These are phyloP conservation scores for Vaccinium darrowii DNA, from an alignment of 148 eudicot genomes.

Conservation along the genomic window DNA sequence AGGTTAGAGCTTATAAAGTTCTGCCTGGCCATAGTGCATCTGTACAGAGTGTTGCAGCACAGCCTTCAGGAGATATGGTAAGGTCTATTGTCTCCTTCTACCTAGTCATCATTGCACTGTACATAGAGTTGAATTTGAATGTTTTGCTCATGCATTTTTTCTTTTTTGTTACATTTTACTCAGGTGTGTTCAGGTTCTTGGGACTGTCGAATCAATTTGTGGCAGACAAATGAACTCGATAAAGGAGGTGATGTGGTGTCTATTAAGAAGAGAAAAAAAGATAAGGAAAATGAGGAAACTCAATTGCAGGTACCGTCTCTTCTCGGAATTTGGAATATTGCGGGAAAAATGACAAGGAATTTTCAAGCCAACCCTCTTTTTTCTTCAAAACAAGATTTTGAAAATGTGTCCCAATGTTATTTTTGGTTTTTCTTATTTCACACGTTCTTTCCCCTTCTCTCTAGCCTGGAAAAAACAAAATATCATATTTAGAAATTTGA, in stretches of 20 bases:
- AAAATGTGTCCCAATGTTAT: neutral
- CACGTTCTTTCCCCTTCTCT: neutral
- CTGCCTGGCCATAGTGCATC: conserved; percentile 78
- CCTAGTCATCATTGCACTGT: neutral
- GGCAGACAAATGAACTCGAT: conserved; percentile 62
- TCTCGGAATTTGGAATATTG: neutral
- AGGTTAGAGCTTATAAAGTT: conserved; percentile 59
- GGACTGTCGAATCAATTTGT: conserved; percentile 83
- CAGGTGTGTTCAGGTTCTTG: conserved; percentile 96
- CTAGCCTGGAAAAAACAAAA: neutral
- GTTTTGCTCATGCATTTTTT: neutral
- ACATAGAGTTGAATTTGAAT: neutral
- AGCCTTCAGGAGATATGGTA: conserved; percentile 83
- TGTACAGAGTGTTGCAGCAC: conserved; percentile 72
- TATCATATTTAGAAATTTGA: neutral
- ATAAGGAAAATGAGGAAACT: conserved; percentile 42
- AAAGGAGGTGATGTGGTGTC: conserved; percentile 52
- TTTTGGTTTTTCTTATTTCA: neutral
- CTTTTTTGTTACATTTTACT: conserved; percentile 17
- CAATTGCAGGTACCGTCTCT: conserved; percentile 58
- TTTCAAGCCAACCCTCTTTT: neutral
- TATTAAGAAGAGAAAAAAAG: conserved; percentile 79
- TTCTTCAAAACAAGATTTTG: neutral
- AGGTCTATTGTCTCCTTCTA: neutral
- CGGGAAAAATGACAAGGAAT: neutral